Evolutionary conservation across 305 asterid genomes (phyloP).

Genomic region (Solanum aculeatissimum): DNA sequence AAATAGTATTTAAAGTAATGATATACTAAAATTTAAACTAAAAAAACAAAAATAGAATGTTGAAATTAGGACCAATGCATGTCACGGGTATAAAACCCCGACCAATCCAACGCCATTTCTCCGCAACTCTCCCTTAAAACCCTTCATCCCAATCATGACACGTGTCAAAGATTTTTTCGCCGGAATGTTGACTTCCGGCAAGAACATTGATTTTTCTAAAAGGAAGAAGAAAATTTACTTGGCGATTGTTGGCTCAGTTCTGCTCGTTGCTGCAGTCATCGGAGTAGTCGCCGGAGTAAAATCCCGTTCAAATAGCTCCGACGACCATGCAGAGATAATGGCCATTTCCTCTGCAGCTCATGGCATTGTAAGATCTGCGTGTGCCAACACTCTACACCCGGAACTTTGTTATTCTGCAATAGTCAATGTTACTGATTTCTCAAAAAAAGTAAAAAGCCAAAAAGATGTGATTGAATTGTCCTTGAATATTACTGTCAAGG

Average conservation of each 20-base stretch:
- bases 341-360: constrained; percentile 36
- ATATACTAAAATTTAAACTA: neutral
- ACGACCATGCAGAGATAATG: neutral
- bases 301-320: neutral
- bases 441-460: constrained; percentile 11
- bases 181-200: constrained; percentile 21
- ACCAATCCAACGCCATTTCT: neutral
- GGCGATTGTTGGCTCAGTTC: constrained; percentile 18
- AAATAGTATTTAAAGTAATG: no score
- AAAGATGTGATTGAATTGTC: constrained; percentile 54
- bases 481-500: constrained; percentile 30
- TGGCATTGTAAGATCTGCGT: constrained; percentile 34
- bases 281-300: constrained; percentile 29
- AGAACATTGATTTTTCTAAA: neutral
- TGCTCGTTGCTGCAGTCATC: constrained; percentile 16
- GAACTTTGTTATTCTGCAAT: constrained; percentile 70
- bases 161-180: constrained; percentile 3
- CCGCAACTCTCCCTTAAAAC: neutral
- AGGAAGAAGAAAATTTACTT: constrained; percentile 11
- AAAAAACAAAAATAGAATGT: neutral
- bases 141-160: neutral
- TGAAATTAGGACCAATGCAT: neutral
- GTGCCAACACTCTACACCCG: constrained; percentile 66
- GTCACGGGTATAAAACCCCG: neutral
- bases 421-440: constrained; percentile 15